Percentiles rank a stretch among this genome's conserved stretches.
phyloP scores from a whole-genome alignment of 1,284 basidiomycete genomes.

The Hypsizygus ulmarius region DNA sequence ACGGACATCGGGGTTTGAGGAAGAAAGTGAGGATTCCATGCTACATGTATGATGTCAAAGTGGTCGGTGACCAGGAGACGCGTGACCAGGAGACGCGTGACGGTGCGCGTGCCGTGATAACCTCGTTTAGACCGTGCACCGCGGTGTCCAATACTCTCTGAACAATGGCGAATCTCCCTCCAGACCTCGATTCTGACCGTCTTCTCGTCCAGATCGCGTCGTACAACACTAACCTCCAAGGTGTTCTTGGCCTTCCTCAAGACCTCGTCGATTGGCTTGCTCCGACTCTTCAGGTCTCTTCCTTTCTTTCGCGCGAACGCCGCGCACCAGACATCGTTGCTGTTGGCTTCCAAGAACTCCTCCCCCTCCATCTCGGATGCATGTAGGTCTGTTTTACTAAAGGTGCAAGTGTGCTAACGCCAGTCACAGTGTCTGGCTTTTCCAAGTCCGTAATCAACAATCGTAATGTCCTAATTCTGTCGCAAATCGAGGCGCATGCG shows the following conservation, averaged over 20 bases:
- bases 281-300: constrained; percentile 73
- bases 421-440: constrained; percentile 53
- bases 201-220: constrained; percentile 78
- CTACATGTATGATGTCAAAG: too few relatives aligned
- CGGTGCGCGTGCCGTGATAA: too few relatives aligned
- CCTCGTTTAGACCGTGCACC: too few relatives aligned
- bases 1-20: too few relatives aligned
- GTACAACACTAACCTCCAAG: constrained; percentile 85
- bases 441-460: constrained; percentile 61
- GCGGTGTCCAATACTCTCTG: neutral
- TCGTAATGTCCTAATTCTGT: constrained; percentile 60
- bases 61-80: too few relatives aligned
- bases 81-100: neutral
- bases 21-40: too few relatives aligned
- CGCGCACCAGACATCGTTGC: constrained; percentile 80
- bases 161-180: constrained; percentile 1
- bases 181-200: constrained; percentile 28
- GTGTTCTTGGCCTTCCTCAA: constrained; percentile 66
- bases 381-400: constrained; percentile 31
- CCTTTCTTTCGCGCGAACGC: constrained; percentile 58
- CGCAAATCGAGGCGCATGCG: constrained; percentile 66
- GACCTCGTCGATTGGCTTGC: constrained; percentile 82
- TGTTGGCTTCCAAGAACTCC: constrained; percentile 86
- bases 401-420: constrained; percentile 5
- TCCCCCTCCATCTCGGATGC: constrained; percentile 82